Percentiles rank a stretch among this genome's conserved stretches.
These are phyloP conservation scores for Crocinoboletus sp. DNA, from an alignment of 1,284 basidiomycete species.

Conservation along the genomic window DNA sequence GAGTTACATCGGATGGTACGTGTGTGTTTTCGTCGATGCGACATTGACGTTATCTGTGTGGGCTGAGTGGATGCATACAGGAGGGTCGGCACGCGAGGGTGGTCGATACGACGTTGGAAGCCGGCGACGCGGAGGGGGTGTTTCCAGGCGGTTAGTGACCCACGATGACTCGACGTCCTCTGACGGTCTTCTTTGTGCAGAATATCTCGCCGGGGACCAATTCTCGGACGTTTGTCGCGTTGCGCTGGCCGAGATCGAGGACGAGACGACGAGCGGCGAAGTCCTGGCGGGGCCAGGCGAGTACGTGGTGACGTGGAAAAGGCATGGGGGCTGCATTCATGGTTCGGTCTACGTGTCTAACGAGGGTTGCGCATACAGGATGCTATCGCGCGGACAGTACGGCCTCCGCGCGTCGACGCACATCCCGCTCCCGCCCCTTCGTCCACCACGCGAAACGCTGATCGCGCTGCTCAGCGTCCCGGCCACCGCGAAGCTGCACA, in stretches of 20 bases:
- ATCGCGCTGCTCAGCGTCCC: slow-evolving; percentile 63
- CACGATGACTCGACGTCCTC: background rate
- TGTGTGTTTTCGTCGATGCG: background rate
- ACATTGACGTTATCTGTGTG: too few relatives aligned
- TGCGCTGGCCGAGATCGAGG: slow-evolving; percentile 41
- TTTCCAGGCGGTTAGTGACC: slow-evolving; percentile 37
- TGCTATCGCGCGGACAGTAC: slow-evolving; percentile 32
- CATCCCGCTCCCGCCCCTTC: slow-evolving; percentile 54
- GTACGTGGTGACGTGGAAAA: slow-evolving; percentile 63
- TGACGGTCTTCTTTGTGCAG: slow-evolving; percentile 32
- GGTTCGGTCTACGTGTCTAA: background rate
- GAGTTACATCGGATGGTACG: slow-evolving; percentile 46
- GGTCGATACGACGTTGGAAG: slow-evolving; percentile 37
- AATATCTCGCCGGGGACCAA: slow-evolving; percentile 59
- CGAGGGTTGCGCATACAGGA: slow-evolving; percentile 15
- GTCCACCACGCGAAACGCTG: slow-evolving; percentile 53
- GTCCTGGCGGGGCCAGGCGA: slow-evolving; percentile 47
- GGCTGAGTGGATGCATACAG: slow-evolving; percentile 30
- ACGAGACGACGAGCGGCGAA: slow-evolving; percentile 33
- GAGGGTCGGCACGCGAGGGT: slow-evolving; percentile 44
- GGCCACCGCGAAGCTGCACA: slow-evolving; percentile 56
- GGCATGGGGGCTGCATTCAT: slow-evolving; percentile 38
- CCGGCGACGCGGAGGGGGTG: slow-evolving; percentile 34
- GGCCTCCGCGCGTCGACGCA: slow-evolving; percentile 45
- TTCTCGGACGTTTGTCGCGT: slow-evolving; percentile 55